Conservation (phyloP, 1,284 basidiomycete species). For the Leccinum pachyderme region DNA sequence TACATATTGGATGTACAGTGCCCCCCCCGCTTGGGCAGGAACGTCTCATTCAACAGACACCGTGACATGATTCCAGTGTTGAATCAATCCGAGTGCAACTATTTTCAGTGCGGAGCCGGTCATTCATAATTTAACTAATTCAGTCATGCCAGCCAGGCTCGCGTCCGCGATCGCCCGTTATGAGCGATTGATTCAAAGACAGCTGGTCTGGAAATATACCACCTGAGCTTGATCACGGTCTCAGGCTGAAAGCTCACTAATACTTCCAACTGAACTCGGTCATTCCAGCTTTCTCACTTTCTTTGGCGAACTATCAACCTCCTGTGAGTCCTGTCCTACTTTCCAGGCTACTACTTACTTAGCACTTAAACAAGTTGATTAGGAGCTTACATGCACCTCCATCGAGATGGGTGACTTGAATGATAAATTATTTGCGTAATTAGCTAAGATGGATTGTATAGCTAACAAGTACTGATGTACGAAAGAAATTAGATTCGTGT, state of each 20-base stretch:
- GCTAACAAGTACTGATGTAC: background rate
- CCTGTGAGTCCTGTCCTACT: background rate
- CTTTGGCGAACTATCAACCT: background rate
- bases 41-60: background rate
- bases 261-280: background rate
- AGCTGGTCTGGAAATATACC: background rate
- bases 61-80: background rate
- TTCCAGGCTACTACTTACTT: background rate
- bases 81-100: background rate
- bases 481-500: constrained; percentile 26
- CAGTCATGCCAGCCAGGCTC: background rate
- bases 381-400: background rate
- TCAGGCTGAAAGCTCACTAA: background rate
- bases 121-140: background rate
- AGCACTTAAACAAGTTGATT: background rate
- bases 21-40: background rate
- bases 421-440: too few species aligned
- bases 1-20: background rate
- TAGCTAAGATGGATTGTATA: too few species aligned
- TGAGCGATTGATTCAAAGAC: background rate
- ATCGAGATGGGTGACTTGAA: background rate
- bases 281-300: background rate
- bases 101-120: background rate
- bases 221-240: background rate
- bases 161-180: background rate